Evolutionary conservation across 78 protist genomes (phyloP), one percentile per base, ranked within the genome.

Genomic region (Cavenderia fasciculata): DNA sequence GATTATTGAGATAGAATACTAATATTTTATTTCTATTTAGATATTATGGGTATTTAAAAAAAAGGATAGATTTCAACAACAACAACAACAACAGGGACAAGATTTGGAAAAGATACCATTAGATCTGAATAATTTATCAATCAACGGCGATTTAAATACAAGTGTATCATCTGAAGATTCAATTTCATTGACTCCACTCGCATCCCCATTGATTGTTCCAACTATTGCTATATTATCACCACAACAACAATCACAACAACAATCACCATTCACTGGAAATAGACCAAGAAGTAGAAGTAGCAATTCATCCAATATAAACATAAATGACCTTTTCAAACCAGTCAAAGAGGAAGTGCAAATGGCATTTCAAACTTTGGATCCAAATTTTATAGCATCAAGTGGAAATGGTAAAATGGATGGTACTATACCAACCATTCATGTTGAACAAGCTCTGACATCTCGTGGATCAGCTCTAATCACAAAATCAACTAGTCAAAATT

Each of bases 31-130:
- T 12, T n/a, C 7, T 31, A 14, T 18, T 31, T 34, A 61, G 69
- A 57, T 47, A 33, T 41, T 82, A 29, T 82, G 90, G 90, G 90
- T 82, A 18, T 82, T 68, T 51, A 65, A 68, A 27, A 82, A 57
- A 27, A 57, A 68, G 2, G 41, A 16, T 4, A 31, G 7, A n/a
- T 18, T 27, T 57, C 63, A 57, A 29, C 63, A 10, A 21, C 63
- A 23, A 29, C 27, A 3, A 25, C 12, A 16, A 57, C 18, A 7
- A 27, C 63, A 25, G 63, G n/a, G n/a, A n/a, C n/a, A n/a, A n/a
- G n/a, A n/a, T n/a, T n/a, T n/a, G n/a, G n/a, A n/a, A n/a, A n/a
- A n/a, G n/a, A n/a, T n/a, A n/a, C n/a, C n/a, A n/a, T n/a, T n/a
- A n/a, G n/a, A n/a, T n/a, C n/a, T n/a, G n/a, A n/a, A 57, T 27